Evolutionary conservation across 441 rosid species (phyloP).

Genomic region (Cnidoscolus chayamansa): DNA sequence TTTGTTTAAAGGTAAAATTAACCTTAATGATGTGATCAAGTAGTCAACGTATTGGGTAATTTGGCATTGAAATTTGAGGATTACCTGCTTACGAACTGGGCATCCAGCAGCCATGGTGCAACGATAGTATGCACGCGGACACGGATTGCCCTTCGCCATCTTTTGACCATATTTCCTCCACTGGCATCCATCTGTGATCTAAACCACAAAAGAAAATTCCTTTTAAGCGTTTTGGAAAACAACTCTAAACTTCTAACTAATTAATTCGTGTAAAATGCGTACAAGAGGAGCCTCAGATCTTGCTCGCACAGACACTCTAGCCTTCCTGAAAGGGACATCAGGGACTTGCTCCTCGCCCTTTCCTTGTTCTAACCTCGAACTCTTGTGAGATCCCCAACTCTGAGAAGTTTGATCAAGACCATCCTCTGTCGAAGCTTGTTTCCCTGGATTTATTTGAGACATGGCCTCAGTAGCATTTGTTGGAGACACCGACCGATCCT

Average conservation of each 20-base stretch:
- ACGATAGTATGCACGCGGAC: conserved; percentile 90
- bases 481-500: conserved; percentile 35
- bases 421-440: conserved; percentile 28
- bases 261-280: conserved; percentile 5
- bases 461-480: conserved; percentile 35
- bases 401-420: conserved; percentile 36
- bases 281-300: conserved; percentile 82
- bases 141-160: conserved; percentile 93
- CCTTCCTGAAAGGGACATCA: conserved; percentile 60
- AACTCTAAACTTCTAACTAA: background rate
- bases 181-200: conserved; percentile 81
- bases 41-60: too few relatives aligned
- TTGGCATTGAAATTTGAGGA: background rate
- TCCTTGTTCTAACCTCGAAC: conserved; percentile 41
- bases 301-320: conserved; percentile 85
- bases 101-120: conserved; percentile 91
- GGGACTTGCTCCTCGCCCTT: conserved; percentile 40
- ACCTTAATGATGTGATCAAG: too few relatives aligned
- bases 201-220: background rate
- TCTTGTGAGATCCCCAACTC: conserved; percentile 39
- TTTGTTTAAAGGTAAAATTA: too few relatives aligned
- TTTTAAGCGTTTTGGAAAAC: too few relatives aligned
- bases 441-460: conserved; percentile 33
- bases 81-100: conserved; percentile 91
- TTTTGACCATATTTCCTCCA: conserved; percentile 95